Conservation (phyloP, 2,329 filamentous ascomycete genomes). For the Aureobasidium zeae region DNA sequence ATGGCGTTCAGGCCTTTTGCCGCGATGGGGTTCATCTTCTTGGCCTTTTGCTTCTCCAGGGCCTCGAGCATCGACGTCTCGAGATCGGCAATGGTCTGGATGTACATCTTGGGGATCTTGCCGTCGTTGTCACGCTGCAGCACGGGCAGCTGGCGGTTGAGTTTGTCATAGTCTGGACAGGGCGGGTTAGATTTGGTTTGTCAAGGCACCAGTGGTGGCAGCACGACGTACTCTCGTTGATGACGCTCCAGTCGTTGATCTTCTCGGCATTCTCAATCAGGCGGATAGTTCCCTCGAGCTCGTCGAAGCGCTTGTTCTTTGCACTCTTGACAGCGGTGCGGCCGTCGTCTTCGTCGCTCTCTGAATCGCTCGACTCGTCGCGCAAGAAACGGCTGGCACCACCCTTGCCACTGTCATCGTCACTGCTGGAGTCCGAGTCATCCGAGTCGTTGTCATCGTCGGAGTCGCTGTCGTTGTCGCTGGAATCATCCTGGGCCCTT, state of each 20-base stretch:
- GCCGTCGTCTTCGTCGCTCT: conserved; percentile 75
- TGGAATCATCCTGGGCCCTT: conserved; percentile 44
- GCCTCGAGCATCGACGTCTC: conserved; percentile 93
- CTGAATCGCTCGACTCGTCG: conserved; percentile 63
- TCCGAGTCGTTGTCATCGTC: too few species aligned
- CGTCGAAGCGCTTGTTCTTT: conserved; percentile 94
- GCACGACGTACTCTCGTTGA: conserved; percentile 35
- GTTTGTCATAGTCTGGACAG: conserved; percentile 47
- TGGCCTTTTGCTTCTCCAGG: conserved; percentile 88
- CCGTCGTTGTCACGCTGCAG: conserved; percentile 51
- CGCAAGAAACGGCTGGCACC: conserved; percentile 80
- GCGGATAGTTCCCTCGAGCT: conserved; percentile 81
- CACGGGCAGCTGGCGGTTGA: conserved; percentile 43
- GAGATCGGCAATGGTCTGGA: conserved; percentile 85
- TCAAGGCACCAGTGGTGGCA: not conserved
- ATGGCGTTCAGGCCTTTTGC: conserved; percentile 91
- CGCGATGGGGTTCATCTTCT: conserved; percentile 98
- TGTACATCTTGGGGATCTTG: conserved; percentile 79
- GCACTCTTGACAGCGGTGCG: conserved; percentile 88
- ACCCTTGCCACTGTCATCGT: conserved; percentile 50
- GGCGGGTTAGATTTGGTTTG: not conserved
- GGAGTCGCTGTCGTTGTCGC: conserved; percentile 42
- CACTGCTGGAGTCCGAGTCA: conserved; percentile 33
- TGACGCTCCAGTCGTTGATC: conserved; percentile 94
- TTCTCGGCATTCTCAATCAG: conserved; percentile 94